Evolutionary conservation across 352 stramenopile genomes (phyloP).

Genomic region (Phytopythium delawarense): DNA sequence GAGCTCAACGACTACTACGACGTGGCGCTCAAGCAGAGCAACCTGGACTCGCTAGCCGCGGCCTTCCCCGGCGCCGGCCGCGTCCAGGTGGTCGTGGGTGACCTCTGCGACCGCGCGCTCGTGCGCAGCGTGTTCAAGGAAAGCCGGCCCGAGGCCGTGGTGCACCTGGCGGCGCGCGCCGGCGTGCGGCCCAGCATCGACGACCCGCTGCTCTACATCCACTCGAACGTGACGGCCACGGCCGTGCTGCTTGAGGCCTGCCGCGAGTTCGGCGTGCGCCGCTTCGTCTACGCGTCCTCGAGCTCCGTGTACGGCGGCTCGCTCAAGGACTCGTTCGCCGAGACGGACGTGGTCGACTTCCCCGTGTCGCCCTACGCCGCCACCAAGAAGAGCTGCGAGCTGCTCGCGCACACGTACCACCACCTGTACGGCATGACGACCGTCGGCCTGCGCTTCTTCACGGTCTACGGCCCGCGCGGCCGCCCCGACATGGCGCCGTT

Average conservation of each 20-base stretch:
- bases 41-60: constrained; percentile 84
- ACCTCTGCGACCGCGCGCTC: constrained; percentile 93
- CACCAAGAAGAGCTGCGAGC: constrained; percentile 97
- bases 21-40: constrained; percentile 94
- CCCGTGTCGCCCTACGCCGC: constrained; percentile 96
- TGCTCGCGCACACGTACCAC: constrained; percentile 97
- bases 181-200: constrained; percentile 97
- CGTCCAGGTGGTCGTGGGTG: constrained; percentile 83
- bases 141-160: constrained; percentile 71
- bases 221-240: constrained; percentile 95
- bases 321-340: constrained; percentile 89
- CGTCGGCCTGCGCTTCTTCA: constrained; percentile 98
- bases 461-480: constrained; percentile 95
- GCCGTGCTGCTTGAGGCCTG: constrained; percentile 92
- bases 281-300: constrained; percentile 96
- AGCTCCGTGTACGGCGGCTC: constrained; percentile 95
- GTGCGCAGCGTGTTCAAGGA: constrained; percentile 90
- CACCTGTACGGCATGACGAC: constrained; percentile 94
- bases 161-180: constrained; percentile 95
- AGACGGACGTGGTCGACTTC: constrained; percentile 89
- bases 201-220: constrained; percentile 97
- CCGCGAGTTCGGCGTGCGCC: constrained; percentile 84
- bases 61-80: constrained; percentile 39
- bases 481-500: constrained; percentile 98
- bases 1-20: constrained; percentile 99